A percentile compares a stretch with the other conserved stretches of the same genome.
phyloP scores from a whole-genome alignment of 164 flowering plant species.

The Aristolochia fimbriata region DNA sequence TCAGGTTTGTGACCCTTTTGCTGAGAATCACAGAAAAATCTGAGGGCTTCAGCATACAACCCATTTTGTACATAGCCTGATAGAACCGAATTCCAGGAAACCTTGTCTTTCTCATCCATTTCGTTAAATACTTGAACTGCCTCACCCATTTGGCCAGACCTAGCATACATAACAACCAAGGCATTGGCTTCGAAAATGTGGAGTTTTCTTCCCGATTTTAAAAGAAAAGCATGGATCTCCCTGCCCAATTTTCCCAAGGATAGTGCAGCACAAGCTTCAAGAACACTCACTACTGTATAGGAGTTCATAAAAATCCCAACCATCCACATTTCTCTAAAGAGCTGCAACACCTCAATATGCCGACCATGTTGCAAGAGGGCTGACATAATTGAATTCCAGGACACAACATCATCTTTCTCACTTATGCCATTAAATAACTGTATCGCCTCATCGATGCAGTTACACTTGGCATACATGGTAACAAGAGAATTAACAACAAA shows the following conservation, averaged over 20 bases:
- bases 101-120: constrained; percentile 42
- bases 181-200: constrained; percentile 64
- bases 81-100: constrained; percentile 83
- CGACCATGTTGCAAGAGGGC: constrained; percentile 42
- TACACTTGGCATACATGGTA: constrained; percentile 66
- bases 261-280: constrained; percentile 58
- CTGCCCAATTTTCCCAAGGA: constrained; percentile 30
- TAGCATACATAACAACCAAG: constrained; percentile 63
- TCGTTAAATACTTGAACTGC: constrained; percentile 34
- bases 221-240: constrained; percentile 60
- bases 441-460: constrained; percentile 32
- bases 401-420: constrained; percentile 45
- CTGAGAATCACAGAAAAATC: constrained; percentile 39
- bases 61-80: constrained; percentile 64
- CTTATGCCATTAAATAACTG: constrained; percentile 32
- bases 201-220: constrained; percentile 31
- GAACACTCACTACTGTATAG: constrained; percentile 56
- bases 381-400: constrained; percentile 76
- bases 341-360: constrained; percentile 36
- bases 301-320: constrained; percentile 31
- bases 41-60: constrained; percentile 41
- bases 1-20: constrained; percentile 37
- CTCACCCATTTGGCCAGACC: constrained; percentile 34
- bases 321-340: constrained; percentile 48
- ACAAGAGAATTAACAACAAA: constrained; percentile 65